phyloP scores from a whole-genome alignment of 2,329 filamentous ascomycete genomes.

The Arthrocladium fulminans region DNA sequence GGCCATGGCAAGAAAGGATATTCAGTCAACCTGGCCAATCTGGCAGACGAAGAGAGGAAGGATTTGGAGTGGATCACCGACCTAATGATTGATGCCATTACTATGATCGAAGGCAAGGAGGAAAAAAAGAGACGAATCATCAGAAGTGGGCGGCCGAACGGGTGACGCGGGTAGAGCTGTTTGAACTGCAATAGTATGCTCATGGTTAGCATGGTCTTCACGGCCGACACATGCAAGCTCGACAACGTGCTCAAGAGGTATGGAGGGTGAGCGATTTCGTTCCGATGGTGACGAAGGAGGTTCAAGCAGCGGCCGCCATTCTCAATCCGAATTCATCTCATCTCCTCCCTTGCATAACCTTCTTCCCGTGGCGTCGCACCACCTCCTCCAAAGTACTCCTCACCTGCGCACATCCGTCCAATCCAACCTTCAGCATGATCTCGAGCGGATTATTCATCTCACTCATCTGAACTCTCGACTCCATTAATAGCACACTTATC shows the following conservation, averaged over 20 bases:
- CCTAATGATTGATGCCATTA: not conserved
- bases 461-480: slow-evolving; percentile 74
- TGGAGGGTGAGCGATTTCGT: not conserved
- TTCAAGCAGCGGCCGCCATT: not conserved
- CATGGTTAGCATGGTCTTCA: no score
- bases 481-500: slow-evolving; percentile 72
- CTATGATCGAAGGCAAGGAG: not conserved
- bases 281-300: not conserved
- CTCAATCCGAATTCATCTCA: slow-evolving; percentile 5
- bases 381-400: slow-evolving; percentile 71
- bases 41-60: not conserved
- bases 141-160: not conserved
- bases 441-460: slow-evolving; percentile 53
- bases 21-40: not conserved
- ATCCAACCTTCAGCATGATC: slow-evolving; percentile 83
- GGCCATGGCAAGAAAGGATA: not conserved
- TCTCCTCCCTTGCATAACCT: slow-evolving; percentile 18
- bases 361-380: slow-evolving; percentile 37
- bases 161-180: not conserved
- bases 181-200: not conserved
- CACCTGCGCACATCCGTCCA: slow-evolving; percentile 85
- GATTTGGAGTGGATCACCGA: not conserved
- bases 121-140: not conserved
- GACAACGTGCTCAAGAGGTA: not conserved
- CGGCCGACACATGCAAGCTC: not conserved